These are phyloP conservation scores for Scheffersomyces titani DNA, from an alignment of 1,139 yeast genomes.

Conservation along the genomic window DNA sequence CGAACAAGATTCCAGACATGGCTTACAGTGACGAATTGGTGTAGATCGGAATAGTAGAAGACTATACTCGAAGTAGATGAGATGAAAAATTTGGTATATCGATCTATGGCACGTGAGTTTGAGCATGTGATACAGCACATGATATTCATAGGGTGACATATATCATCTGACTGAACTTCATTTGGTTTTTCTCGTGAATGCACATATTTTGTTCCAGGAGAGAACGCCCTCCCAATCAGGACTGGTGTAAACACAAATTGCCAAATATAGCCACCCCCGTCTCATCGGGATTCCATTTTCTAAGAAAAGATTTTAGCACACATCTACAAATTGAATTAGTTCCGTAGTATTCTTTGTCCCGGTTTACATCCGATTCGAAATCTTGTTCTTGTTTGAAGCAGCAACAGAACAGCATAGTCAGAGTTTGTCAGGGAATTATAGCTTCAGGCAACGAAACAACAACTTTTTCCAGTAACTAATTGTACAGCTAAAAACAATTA, in stretches of 20 bases:
- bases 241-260: not conserved
- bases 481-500: not conserved
- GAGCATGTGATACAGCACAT: not conserved
- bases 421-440: not conserved
- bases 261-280: not conserved
- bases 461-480: not conserved
- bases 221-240: not conserved
- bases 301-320: not conserved
- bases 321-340: not conserved
- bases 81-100: not conserved
- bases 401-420: not conserved
- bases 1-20: conserved; percentile 86
- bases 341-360: not conserved
- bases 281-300: not conserved
- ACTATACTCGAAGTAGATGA: not conserved
- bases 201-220: not conserved
- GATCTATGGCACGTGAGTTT: not conserved
- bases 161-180: not conserved
- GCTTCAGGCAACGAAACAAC: not conserved
- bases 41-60: not conserved
- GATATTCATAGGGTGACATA: not conserved
- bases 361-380: not conserved
- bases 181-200: not conserved
- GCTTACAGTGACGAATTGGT: not conserved
- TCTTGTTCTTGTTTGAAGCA: not conserved